Conservation (phyloP, 1,139 yeast genomes). For the Diutina neorugosa region DNA sequence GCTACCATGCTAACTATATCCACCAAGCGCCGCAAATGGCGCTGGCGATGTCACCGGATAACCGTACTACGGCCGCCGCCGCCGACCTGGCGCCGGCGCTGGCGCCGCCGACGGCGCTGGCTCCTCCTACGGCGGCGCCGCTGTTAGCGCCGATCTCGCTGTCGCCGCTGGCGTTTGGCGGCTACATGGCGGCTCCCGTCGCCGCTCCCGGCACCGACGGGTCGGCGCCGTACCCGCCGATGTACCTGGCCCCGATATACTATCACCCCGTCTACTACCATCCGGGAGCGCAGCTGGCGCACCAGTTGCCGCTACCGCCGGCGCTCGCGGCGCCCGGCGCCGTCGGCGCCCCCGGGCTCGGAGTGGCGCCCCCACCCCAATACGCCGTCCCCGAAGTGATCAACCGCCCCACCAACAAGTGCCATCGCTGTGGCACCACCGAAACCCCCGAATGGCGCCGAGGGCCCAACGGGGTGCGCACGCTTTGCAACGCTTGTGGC, state of each 20-base stretch:
- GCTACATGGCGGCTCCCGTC: background rate
- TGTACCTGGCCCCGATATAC: background rate
- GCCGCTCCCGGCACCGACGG: background rate
- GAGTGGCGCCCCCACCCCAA: background rate
- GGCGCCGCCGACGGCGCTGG: background rate
- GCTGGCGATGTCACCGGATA: background rate
- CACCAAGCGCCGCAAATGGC: background rate
- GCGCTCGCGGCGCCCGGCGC: background rate
- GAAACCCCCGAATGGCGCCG: slow-evolving; percentile 91
- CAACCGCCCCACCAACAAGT: slow-evolving; percentile 14
- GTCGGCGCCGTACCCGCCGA: background rate
- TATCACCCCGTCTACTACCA: slow-evolving; percentile 4
- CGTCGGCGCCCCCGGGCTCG: background rate
- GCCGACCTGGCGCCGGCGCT: background rate
- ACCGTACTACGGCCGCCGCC: background rate
- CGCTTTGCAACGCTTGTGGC: slow-evolving; percentile 86
- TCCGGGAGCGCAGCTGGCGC: background rate
- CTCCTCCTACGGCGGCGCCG: background rate
- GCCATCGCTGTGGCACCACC: slow-evolving; percentile 64
- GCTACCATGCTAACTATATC: background rate
- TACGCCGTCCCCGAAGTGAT: slow-evolving; percentile 8
- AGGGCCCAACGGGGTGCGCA: slow-evolving; percentile 78
- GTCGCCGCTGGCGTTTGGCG: background rate
- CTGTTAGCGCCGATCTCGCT: background rate
- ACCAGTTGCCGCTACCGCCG: slow-evolving; percentile 1